Evolutionary conservation across 2,329 filamentous ascomycete genomes (phyloP), one percentile per base, ranked within the genome.

Genomic region (Camillea tinctor): DNA sequence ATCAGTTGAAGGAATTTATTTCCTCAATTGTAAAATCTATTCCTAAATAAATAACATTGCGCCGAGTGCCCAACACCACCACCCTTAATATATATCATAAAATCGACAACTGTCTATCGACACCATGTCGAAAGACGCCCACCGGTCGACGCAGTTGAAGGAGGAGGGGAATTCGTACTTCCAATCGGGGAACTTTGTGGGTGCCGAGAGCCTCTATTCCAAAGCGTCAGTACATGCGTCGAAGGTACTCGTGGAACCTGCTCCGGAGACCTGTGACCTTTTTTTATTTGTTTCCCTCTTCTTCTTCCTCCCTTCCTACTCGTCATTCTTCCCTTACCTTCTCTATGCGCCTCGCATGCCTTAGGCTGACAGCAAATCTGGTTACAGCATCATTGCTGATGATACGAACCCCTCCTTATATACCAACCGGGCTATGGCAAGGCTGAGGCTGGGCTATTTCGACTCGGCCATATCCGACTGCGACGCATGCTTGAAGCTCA

Each of bases 341-440:
- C 26, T 30, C 7, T 4, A 50, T 15, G 13, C 49, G 44, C 58
- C 61, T 11, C 36, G 57, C 17, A 40, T 40, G 44, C 26, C 51
- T 54, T 24, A n/a, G 30, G 40, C 53, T 44, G 30, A 51, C 44
- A 11, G 54, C 50, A 56, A 20, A 48, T 52, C n/a, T 44, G 13
- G 23, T 50, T 49, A 26, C 66, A 92, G 88, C 49, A 93, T 97
- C 68, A 86, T 90, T 68, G 86, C 88, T 72, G 91, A 96, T 75
- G 84, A 90, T 3, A 83, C 80, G 58, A 95, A 96, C 72, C 86
- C 90, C 1, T 81, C 89, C 26, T 84, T 97, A 55, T 97, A 93
- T 77, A 94, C 92, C 48, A 98, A 97, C 77, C 91, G 93, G 57
- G 91, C 93, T 55, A 90, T 97, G 77, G 88, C 90, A 3, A 86